A percentile compares a stretch with the other conserved stretches of the same genome.
These are phyloP conservation scores for Penicillium psychrosexuale DNA, from an alignment of 2,329 filamentous ascomycete genomes.

Conservation along the genomic window DNA sequence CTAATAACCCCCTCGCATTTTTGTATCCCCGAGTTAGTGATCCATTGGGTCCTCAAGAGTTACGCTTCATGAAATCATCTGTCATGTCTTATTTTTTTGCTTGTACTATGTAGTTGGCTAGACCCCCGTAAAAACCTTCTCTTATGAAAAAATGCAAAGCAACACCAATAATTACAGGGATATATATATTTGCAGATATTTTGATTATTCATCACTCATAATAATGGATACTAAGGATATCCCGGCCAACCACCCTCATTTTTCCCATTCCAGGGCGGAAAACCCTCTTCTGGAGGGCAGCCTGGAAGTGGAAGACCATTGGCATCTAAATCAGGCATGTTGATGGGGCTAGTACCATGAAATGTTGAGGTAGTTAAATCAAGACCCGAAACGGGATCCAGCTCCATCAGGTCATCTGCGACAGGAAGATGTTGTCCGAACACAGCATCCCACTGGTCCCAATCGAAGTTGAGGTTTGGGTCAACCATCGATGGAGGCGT, in stretches of 20 bases:
- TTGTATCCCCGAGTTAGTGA: conserved; percentile 29
- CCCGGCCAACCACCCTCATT: conserved; percentile 9
- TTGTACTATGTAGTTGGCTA: neutral
- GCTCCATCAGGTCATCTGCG: conserved; percentile 44
- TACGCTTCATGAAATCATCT: conserved; percentile 38
- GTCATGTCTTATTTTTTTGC: conserved; percentile 15
- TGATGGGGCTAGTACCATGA: neutral
- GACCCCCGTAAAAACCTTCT: no score
- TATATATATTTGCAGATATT: neutral
- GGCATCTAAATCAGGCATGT: neutral
- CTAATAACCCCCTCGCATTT: conserved; percentile 19
- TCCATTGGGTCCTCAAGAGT: conserved; percentile 30
- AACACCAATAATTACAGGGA: neutral
- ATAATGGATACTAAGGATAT: neutral
- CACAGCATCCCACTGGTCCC: conserved; percentile 50
- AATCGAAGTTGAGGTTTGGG: conserved; percentile 47
- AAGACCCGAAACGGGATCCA: conserved; percentile 38
- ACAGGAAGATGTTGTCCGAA: conserved; percentile 48
- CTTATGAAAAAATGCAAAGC: no score
- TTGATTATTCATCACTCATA: neutral
- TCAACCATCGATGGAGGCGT: conserved; percentile 40
- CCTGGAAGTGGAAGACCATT: conserved; percentile 1
- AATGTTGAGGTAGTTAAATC: conserved; percentile 22
- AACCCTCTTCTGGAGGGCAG: neutral
- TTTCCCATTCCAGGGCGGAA: conserved; percentile 10